Evolutionary conservation across 2,329 filamentous ascomycete species (phyloP), one percentile per base, ranked within the genome.

Genomic region (Pseudogymnoascus sp.): DNA sequence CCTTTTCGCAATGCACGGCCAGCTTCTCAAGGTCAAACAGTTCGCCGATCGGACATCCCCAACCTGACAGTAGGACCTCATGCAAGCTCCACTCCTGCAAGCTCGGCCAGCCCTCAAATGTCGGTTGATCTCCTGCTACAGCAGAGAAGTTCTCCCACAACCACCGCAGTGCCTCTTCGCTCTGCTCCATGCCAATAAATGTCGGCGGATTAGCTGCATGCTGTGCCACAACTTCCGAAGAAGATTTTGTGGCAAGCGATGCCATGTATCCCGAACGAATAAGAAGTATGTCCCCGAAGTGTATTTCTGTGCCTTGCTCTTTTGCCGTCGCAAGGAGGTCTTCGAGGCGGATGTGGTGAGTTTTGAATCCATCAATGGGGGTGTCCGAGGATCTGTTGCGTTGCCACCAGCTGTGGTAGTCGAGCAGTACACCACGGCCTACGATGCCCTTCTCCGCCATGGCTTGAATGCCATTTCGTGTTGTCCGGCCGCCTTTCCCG

Each of bases 391-490:
- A 59, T 14, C 76, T 70, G 18, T 57, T 30, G 28, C 28, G 28
- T 22, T 32, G 28, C 25, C 25, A 35, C 78, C 78, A 81, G 64
- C 71, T 68, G 65, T 78, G 75, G 62, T 78, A 78, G 65, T 82
- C 81, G 30, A 83, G 66, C n/a, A 83, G 68, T 3, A 83, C 72
- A 3, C 79, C 81, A 0, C 81, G 71, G 18, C 80, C 80, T 0
- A 82, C 78, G 57, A 84, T 82, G 18, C 81, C 81, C 60, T 78
- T 70, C 61, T 80, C 75, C 4, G 78, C 71, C 78, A 78, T 82
- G 0, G 76, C 77, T 20, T 73, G 70, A 18, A 80, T 77, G 1
- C 78, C 78, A 57, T 76, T 75, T 3, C 76, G 72, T 1, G 71
- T 74, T 22, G 39, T 22, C 18, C 39, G 39, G 20, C 39, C 39